Evolutionary conservation across 2,329 filamentous ascomycete genomes (phyloP).

Genomic region (Emydomyces testavorans): DNA sequence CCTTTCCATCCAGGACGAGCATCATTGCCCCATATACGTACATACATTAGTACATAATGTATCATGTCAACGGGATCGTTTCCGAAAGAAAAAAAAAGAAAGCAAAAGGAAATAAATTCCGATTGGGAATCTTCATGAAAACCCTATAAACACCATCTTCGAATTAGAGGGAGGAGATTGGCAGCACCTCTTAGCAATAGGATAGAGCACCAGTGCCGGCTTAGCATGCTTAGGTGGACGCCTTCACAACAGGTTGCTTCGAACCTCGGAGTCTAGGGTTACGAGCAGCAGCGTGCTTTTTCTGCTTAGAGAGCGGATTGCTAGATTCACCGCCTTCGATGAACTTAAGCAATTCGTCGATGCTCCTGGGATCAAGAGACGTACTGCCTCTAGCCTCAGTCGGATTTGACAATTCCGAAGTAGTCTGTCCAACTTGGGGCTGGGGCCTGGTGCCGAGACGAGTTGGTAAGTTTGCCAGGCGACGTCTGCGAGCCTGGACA

Average conservation of each 20-base stretch:
- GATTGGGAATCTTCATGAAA: too few species aligned
- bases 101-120: too few species aligned
- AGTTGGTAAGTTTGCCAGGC: constrained; percentile 57
- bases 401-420: constrained; percentile 35
- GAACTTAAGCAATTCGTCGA: constrained; percentile 87
- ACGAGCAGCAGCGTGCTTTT: constrained; percentile 34
- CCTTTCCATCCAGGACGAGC: constrained; percentile 8
- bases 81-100: too few species aligned
- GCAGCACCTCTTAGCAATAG: background rate
- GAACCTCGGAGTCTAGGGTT: constrained; percentile 36
- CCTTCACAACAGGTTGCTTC: constrained; percentile 29
- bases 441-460: constrained; percentile 50
- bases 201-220: background rate
- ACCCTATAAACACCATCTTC: background rate
- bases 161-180: background rate
- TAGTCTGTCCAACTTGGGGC: constrained; percentile 51
- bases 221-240: constrained; percentile 17
- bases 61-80: background rate
- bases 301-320: constrained; percentile 33
- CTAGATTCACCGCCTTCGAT: constrained; percentile 60
- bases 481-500: constrained; percentile 60
- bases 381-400: constrained; percentile 29
- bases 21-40: background rate
- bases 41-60: background rate
- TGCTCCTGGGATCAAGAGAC: constrained; percentile 62